Evolutionary conservation across 371 early-diverging fungal species (phyloP), one percentile per base, ranked within the genome.

Genomic region (Apophysomyces variabilis): DNA sequence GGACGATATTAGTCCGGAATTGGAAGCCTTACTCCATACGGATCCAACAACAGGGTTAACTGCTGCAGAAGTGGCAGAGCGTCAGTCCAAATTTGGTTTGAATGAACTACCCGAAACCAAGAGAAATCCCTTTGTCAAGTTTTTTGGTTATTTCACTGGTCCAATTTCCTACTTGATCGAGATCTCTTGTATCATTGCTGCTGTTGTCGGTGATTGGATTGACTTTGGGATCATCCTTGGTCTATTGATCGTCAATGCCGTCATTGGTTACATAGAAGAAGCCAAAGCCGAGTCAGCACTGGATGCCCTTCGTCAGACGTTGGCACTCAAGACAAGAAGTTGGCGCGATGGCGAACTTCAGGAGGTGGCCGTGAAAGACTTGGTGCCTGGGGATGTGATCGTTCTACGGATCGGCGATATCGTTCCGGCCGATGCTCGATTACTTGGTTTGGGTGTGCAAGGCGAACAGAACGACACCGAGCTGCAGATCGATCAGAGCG

Each of bases 401-500:
- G 87, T 89, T 5, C 83, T 96, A 11, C 90, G 93, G 37, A 78
- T 94, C 50, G 97, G 97, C 57, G 95, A 95, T 74, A 95, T 94
- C 66, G 77, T 96, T 38, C 95, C 95, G 39, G 97, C 96, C 37
- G 97, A 96, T 68, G 89, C 82, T 57, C 84, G 89, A 36, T 75
- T 94, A 58, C 82, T 95, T 62, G 95, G 95, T 8, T 74, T 94
- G 56, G 92, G 88, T 56, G 90, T 89, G 56, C 87, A 88, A 32
- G 93, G 93, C 26, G 90, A 87, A 58, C 79, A 81, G 2, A 82
- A 88, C 8, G 88, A 90, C 5, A 81, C 82, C 47, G 84, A 89
- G 32, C 78, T 95, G 45, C 85, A 90, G 74, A 87, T 96, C 56
- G 97, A 97, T 76, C 96, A 97, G 72, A 89, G 96, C 11, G 92